phyloP scores from a whole-genome alignment of 1,139 yeast species.

The Saccharomyces pastorianus region DNA sequence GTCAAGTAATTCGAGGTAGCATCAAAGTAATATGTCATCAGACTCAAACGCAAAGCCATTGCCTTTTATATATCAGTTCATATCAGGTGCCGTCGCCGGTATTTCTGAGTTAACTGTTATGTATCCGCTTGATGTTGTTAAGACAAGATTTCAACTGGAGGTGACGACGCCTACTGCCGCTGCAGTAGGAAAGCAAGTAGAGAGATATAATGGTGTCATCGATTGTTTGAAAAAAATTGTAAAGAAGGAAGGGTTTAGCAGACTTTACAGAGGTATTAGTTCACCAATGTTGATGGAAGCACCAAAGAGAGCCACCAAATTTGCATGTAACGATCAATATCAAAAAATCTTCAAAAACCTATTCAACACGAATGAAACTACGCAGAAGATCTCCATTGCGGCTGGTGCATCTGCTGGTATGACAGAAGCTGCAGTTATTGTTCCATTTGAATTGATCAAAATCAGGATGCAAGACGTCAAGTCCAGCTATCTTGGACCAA shows the following conservation, averaged over 20 bases:
- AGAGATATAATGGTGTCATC: conserved; percentile 68
- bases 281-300: conserved; percentile 99
- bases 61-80: conserved; percentile 56
- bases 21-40: background rate
- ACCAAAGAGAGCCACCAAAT: conserved; percentile 96
- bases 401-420: conserved; percentile 99
- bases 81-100: conserved; percentile 96
- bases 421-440: conserved; percentile 90
- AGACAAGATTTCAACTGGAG: conserved; percentile 91
- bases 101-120: conserved; percentile 92
- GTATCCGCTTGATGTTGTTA: conserved; percentile 97
- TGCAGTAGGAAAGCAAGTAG: conserved; percentile 44
- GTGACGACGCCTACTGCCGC: conserved; percentile 45
- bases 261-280: conserved; percentile 84
- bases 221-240: conserved; percentile 79
- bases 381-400: conserved; percentile 74
- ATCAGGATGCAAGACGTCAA: conserved; percentile 87
- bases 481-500: conserved; percentile 76
- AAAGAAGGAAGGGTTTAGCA: conserved; percentile 72
- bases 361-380: conserved; percentile 66
- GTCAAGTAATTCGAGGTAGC: background rate
- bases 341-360: conserved; percentile 69
- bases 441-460: conserved; percentile 82
- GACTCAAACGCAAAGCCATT: conserved; percentile 1
- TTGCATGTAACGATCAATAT: conserved; percentile 97